phyloP scores from a whole-genome alignment of 768 basidiomycete genomes.

The Wakefieldia striispora region DNA sequence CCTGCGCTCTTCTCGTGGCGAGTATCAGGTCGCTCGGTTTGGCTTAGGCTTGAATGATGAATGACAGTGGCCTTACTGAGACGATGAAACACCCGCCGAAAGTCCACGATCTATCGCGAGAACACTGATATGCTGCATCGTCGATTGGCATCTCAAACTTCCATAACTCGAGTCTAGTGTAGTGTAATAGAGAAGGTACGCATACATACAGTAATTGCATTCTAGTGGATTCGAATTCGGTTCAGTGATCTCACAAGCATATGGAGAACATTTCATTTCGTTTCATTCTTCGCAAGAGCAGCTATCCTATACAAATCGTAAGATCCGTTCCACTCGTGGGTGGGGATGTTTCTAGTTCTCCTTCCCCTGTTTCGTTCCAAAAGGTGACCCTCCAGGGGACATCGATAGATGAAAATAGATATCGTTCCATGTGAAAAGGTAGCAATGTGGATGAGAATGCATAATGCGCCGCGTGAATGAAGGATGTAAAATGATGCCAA shows the following conservation, averaged over 20 bases:
- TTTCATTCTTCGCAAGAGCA: constrained; percentile 38
- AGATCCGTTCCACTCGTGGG: constrained; percentile 18
- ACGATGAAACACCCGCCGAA: constrained; percentile 13
- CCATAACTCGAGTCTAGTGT: no score
- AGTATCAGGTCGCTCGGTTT: constrained; percentile 6
- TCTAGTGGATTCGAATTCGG: neutral
- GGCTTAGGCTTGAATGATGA: constrained; percentile 11
- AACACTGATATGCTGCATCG: no score
- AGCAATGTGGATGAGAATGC: constrained; percentile 30
- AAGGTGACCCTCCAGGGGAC: constrained; percentile 27
- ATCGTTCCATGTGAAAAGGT: constrained; percentile 19
- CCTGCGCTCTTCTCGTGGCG: constrained; percentile 12
- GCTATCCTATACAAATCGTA: constrained; percentile 24
- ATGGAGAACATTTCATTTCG: constrained; percentile 41
- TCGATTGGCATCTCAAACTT: no score
- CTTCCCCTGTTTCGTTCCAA: constrained; percentile 8
- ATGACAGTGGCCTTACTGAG: neutral
- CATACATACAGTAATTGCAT: neutral
- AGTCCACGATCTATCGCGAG: neutral
- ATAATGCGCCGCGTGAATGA: constrained; percentile 25
- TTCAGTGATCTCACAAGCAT: neutral
- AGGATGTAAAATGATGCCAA: constrained; percentile 21
- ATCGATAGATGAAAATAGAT: constrained; percentile 32
- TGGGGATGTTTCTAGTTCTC: constrained; percentile 13
- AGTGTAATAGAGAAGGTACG: no score